Evolutionary conservation across 2,329 filamentous ascomycete genomes (phyloP).

Genomic region (Fusarium sarcochroum): DNA sequence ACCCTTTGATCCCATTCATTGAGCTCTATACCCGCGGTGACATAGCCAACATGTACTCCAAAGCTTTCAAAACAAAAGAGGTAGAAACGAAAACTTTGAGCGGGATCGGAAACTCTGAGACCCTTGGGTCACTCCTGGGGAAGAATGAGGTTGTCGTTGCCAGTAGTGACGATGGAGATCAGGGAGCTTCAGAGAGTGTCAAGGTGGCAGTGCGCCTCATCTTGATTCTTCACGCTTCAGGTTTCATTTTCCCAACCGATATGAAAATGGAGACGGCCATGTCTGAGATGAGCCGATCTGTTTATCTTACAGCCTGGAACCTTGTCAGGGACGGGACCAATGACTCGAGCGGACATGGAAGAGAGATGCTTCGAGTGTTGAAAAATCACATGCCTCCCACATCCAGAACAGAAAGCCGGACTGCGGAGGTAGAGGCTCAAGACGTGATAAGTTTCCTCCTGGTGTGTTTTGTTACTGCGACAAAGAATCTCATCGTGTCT

Average conservation of each 20-base stretch:
- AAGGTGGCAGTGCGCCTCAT: not conserved
- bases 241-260: not conserved
- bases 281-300: not conserved
- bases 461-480: not conserved
- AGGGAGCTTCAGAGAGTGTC: not conserved
- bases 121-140: not conserved
- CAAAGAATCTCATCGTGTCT: not conserved
- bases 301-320: not conserved
- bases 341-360: rapidly evolving
- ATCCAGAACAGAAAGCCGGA: rapidly evolving
- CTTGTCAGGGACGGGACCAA: not conserved
- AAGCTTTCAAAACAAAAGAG: not conserved
- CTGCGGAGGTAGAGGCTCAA: not conserved
- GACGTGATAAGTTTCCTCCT: not conserved
- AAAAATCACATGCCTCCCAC: not conserved
- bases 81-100: not conserved
- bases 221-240: not conserved
- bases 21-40: not conserved
- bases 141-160: not conserved
- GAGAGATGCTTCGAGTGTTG: not conserved
- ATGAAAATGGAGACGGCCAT: constrained; percentile 4
- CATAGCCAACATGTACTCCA: not conserved
- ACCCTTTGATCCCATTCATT: constrained; percentile 5
- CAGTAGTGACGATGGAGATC: not conserved
- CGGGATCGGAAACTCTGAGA: not conserved